These are phyloP conservation scores for Limonium bicolor DNA, from an alignment of 148 eudicot genomes.

Conservation along the genomic window DNA sequence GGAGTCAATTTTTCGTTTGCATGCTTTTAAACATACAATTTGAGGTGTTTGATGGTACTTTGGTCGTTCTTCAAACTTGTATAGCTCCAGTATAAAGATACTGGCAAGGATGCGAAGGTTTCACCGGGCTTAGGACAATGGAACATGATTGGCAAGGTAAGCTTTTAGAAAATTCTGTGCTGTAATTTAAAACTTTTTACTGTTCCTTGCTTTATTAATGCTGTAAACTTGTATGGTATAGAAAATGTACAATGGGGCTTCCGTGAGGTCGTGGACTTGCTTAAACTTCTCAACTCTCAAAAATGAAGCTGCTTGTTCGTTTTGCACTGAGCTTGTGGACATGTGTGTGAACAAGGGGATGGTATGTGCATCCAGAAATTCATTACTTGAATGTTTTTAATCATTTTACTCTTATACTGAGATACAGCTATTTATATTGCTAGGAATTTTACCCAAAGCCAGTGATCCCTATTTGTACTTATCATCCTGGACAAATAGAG, in stretches of 20 bases:
- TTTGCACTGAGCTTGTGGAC: slow-evolving; percentile 27
- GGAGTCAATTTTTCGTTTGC: background rate
- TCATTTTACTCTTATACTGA: background rate
- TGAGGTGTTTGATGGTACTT: background rate
- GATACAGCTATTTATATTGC: background rate
- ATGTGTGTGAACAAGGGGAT: slow-evolving; percentile 75
- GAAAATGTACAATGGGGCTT: slow-evolving; percentile 73
- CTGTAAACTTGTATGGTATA: slow-evolving; percentile 6
- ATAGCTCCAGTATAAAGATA: slow-evolving; percentile 55
- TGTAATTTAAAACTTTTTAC: background rate
- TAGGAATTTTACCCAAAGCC: slow-evolving; percentile 31
- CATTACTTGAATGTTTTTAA: background rate
- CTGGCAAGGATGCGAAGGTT: slow-evolving; percentile 23
- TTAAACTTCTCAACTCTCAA: slow-evolving; percentile 31
- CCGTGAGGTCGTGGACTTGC: slow-evolving; percentile 47
- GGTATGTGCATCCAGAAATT: slow-evolving; percentile 25
- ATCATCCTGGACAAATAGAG: slow-evolving; percentile 26
- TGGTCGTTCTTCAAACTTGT: background rate
- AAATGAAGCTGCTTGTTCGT: slow-evolving; percentile 3
- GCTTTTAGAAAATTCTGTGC: background rate
- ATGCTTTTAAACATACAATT: background rate
- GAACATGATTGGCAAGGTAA: slow-evolving; percentile 86
- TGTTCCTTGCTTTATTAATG: background rate
- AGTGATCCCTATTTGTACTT: slow-evolving; percentile 17
- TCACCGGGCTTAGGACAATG: slow-evolving; percentile 64